phyloP scores from a whole-genome alignment of 495 filamentous ascomycete genomes.

The Aspergillus bridgeri region DNA sequence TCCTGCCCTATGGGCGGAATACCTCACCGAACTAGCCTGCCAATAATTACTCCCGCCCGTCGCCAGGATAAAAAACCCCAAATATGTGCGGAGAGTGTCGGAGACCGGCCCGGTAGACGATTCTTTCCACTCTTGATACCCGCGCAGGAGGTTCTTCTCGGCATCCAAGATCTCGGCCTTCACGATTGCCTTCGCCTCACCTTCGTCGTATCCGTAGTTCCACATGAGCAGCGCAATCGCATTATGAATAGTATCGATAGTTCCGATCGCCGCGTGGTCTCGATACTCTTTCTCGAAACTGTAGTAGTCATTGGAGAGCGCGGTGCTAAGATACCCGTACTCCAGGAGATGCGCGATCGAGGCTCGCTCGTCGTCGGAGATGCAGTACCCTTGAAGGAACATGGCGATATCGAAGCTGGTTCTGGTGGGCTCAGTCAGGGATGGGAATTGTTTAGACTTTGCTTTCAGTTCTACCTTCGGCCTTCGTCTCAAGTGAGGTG shows the following conservation, averaged over 20 bases:
- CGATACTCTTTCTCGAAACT: not conserved
- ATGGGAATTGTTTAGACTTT: no score
- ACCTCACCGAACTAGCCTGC: not conserved
- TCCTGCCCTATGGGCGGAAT: not conserved
- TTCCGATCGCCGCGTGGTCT: not conserved
- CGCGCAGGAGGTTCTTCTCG: not conserved
- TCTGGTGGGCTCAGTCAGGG: no score
- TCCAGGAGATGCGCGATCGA: not conserved
- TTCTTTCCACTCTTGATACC: not conserved
- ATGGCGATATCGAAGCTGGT: not conserved
- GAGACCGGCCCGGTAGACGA: not conserved
- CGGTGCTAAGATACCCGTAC: not conserved
- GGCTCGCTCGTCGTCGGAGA: not conserved
- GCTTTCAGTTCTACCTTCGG: no score
- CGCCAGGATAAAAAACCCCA: not conserved
- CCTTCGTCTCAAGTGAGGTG: no score
- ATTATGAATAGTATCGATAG: not conserved
- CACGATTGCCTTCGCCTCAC: not conserved
- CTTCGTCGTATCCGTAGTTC: not conserved
- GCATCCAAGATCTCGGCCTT: not conserved
- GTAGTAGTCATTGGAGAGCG: not conserved
- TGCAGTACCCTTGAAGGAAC: not conserved
- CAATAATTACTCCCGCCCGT: not conserved
- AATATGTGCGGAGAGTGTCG: not conserved
- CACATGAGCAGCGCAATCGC: not conserved